Conservation (phyloP, 2,329 filamentous ascomycete species). For the Chaetomiaceae sp. region DNA sequence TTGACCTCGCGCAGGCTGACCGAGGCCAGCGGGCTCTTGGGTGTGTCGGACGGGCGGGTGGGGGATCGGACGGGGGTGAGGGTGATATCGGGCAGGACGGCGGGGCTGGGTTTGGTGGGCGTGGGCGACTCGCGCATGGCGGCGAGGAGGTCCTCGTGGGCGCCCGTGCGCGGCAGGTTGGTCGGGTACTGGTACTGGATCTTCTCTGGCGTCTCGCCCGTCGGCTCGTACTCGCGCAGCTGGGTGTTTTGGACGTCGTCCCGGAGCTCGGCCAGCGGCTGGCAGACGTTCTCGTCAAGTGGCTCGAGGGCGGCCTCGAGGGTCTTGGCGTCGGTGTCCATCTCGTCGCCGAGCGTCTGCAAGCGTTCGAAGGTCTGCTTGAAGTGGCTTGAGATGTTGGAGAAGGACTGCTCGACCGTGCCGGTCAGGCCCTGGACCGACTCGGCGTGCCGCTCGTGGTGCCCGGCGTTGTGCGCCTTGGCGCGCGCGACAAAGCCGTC, state of each 20-base stretch:
- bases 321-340: slow-evolving; percentile 55
- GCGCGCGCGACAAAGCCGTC: slow-evolving; percentile 88
- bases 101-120: slow-evolving; percentile 18
- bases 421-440: slow-evolving; percentile 62
- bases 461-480: slow-evolving; percentile 70
- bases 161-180: slow-evolving; percentile 67
- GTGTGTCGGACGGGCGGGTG: slow-evolving; percentile 10
- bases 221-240: slow-evolving; percentile 77
- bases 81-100: slow-evolving; percentile 16
- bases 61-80: slow-evolving; percentile 7
- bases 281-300: slow-evolving; percentile 56
- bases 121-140: slow-evolving; percentile 22
- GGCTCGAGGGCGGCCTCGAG: slow-evolving; percentile 59
- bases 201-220: slow-evolving; percentile 82
- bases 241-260: slow-evolving; percentile 59
- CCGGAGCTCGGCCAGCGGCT: slow-evolving; percentile 68
- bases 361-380: slow-evolving; percentile 64
- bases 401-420: slow-evolving; percentile 69
- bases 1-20: slow-evolving; percentile 54
- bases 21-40: slow-evolving; percentile 30
- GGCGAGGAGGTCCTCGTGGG: slow-evolving; percentile 43
- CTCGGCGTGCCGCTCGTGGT: slow-evolving; percentile 65
- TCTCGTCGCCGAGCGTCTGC: slow-evolving; percentile 62
- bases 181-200: slow-evolving; percentile 75
- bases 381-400: slow-evolving; percentile 66